A percentile compares a stretch with the other conserved stretches of the same genome.
Evolutionary conservation across 139 green algal species (phyloP).

Genomic region (Chlorella sorokiniana): DNA sequence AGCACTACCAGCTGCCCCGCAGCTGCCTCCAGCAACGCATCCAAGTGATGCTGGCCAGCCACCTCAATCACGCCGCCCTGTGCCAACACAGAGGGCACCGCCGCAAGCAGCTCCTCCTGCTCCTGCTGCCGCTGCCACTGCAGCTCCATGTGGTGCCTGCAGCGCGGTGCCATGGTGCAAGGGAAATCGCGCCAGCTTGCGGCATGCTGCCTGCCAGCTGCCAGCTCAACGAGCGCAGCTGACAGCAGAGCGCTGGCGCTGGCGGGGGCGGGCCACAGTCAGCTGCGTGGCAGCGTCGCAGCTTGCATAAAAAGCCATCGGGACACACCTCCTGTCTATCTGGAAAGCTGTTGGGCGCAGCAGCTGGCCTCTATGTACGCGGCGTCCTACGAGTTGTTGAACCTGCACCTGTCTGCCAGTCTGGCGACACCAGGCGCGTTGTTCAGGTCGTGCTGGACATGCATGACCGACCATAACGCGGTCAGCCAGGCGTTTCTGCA

Average conservation of each 20-base stretch:
- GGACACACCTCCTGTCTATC: slow-evolving; percentile 20
- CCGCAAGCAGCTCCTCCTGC: slow-evolving; percentile 21
- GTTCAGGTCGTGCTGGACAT: background rate
- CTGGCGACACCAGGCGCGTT: background rate
- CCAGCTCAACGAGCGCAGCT: background rate
- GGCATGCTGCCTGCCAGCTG: background rate
- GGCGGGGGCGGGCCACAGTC: no score
- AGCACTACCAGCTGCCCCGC: slow-evolving; percentile 39
- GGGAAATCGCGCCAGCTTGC: background rate
- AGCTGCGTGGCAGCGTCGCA: no score
- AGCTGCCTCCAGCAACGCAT: slow-evolving; percentile 28
- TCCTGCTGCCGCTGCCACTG: slow-evolving; percentile 47
- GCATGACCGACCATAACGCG: no score
- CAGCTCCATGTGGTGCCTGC: slow-evolving; percentile 48
- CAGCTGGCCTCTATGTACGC: background rate
- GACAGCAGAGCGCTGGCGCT: background rate
- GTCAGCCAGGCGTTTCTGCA: no score
- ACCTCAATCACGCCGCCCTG: slow-evolving; percentile 26
- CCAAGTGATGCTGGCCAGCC: slow-evolving; percentile 30
- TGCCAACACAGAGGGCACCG: background rate
- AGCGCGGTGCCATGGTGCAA: background rate
- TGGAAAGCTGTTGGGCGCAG: background rate
- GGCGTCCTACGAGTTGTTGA: no score
- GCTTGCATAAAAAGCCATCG: no score
- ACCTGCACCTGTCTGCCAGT: background rate